phyloP scores from a whole-genome alignment of 306 rosid species.

The Pterocarpus santalinus region DNA sequence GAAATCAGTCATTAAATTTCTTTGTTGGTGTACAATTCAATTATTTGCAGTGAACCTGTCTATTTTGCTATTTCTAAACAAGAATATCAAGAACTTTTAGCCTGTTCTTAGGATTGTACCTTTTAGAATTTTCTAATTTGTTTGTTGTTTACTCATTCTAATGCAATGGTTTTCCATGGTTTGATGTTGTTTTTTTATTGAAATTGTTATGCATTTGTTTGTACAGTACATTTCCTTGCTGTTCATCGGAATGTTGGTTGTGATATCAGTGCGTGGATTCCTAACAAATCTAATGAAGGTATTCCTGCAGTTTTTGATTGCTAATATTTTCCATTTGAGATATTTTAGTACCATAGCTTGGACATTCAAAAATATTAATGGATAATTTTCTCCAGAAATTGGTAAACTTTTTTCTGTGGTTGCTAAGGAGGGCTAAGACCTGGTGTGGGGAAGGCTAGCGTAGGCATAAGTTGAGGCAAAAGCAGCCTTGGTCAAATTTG shows the following conservation, averaged over 20 bases:
- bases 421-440: neutral
- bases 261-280: conserved; percentile 95
- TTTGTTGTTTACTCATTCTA: neutral
- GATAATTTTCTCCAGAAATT: neutral
- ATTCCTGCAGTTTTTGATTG: conserved; percentile 45
- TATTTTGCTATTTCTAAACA: conserved; percentile 15
- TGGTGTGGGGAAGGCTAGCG: neutral
- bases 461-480: conserved; percentile 3
- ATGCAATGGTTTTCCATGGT: neutral
- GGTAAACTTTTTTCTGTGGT: neutral
- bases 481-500: neutral
- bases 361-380: neutral
- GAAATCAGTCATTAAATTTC: neutral
- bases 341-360: conserved; percentile 13
- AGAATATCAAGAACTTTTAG: conserved; percentile 22
- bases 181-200: conserved; percentile 34
- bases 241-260: conserved; percentile 94
- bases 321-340: conserved; percentile 22
- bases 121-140: neutral
- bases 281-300: conserved; percentile 99
- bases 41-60: conserved; percentile 31
- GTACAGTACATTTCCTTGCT: conserved; percentile 89
- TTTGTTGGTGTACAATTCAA: conserved; percentile 23
- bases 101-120: conserved; percentile 7
- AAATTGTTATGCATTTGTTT: conserved; percentile 38